phyloP scores from a whole-genome alignment of 1,284 basidiomycete species.

The Grifola frondosa region DNA sequence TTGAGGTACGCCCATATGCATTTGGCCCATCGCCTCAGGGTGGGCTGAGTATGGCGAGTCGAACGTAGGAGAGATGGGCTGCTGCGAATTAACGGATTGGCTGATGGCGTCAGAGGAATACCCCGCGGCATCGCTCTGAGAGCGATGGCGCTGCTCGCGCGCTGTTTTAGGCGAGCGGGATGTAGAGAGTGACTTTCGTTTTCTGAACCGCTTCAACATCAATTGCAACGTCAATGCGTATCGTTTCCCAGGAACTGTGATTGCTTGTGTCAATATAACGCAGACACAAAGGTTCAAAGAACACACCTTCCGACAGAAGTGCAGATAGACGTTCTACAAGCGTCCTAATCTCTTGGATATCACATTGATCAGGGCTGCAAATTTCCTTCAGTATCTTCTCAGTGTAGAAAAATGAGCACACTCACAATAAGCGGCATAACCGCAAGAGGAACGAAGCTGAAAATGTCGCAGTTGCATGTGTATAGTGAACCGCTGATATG shows the following conservation, averaged over 20 bases:
- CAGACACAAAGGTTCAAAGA: constrained; percentile 11
- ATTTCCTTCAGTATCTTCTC: constrained; percentile 4
- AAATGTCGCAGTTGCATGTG: constrained; percentile 91
- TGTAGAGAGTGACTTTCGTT: constrained; percentile 54
- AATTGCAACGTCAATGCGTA: constrained; percentile 86
- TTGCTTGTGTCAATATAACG: constrained; percentile 6
- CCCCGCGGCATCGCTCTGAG: constrained; percentile 24
- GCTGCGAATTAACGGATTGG: constrained; percentile 22
- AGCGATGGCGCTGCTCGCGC: constrained; percentile 40
- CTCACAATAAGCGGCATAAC: constrained; percentile 82
- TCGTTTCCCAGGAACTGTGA: constrained; percentile 80
- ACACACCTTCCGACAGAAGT: constrained; percentile 73
- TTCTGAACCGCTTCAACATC: constrained; percentile 81
- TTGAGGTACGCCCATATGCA: constrained; percentile 29
- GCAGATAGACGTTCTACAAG: constrained; percentile 78
- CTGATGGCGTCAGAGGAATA: constrained; percentile 25
- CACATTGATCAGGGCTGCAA: constrained; percentile 77
- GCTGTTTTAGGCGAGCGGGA: constrained; percentile 59
- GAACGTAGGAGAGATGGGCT: constrained; percentile 32
- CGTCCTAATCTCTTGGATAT: constrained; percentile 70
- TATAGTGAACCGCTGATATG: constrained; percentile 76
- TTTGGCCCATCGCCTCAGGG: constrained; percentile 23
- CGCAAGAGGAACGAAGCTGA: constrained; percentile 87
- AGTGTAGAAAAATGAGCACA: constrained; percentile 9
- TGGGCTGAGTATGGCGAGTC: constrained; percentile 28